Evolutionary conservation across 2,329 filamentous ascomycete species (phyloP).

Genomic region (Purpureocillium lavendulum): DNA sequence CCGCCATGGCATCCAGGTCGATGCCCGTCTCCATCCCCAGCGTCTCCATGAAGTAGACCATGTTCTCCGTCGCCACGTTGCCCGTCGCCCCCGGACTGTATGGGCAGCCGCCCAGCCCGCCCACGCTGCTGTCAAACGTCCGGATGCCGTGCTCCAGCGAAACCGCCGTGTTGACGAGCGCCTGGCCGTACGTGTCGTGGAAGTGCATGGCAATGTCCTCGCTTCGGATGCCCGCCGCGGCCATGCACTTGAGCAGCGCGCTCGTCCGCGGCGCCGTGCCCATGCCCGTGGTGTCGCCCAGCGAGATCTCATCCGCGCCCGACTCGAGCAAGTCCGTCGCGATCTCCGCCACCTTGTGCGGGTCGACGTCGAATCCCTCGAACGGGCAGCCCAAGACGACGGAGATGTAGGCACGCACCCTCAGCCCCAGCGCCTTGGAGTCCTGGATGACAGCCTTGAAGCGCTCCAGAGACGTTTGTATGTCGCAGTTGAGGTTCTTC

Average conservation of each 20-base stretch:
- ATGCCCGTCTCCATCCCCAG: conserved; percentile 69
- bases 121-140: conserved; percentile 73
- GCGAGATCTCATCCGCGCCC: conserved; percentile 83
- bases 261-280: conserved; percentile 67
- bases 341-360: conserved; percentile 55
- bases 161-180: conserved; percentile 72
- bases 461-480: conserved; percentile 61
- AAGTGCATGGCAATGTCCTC: conserved; percentile 76
- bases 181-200: conserved; percentile 82
- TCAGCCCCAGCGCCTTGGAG: conserved; percentile 56
- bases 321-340: conserved; percentile 68
- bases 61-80: conserved; percentile 77
- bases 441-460: conserved; percentile 63
- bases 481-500: conserved; percentile 75
- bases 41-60: conserved; percentile 70
- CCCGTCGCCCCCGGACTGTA: conserved; percentile 81
- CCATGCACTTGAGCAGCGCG: conserved; percentile 55
- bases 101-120: conserved; percentile 75
- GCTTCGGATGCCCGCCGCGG: conserved; percentile 57
- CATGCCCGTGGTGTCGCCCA: conserved; percentile 88
- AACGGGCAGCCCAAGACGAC: conserved; percentile 77
- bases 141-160: conserved; percentile 69
- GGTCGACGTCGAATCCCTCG: conserved; percentile 56
- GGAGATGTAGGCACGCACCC: conserved; percentile 72
- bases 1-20: conserved; percentile 55